These are phyloP conservation scores for Agarophyton chilense DNA, from an alignment of 23 red algal species.

Conservation along the genomic window DNA sequence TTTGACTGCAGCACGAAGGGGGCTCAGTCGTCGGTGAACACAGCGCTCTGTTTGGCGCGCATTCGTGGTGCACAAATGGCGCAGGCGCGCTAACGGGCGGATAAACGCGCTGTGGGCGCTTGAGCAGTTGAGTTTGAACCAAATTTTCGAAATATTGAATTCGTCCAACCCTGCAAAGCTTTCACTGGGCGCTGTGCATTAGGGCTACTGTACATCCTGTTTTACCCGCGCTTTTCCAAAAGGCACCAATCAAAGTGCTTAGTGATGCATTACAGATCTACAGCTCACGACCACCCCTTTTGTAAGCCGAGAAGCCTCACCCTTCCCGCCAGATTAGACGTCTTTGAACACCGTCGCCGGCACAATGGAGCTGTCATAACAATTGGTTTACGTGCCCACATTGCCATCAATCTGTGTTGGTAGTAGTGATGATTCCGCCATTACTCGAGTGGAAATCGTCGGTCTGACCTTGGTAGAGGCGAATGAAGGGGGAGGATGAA, in stretches of 20 bases:
- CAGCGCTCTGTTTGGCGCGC: slow-evolving; percentile 22
- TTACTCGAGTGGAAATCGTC: too few relatives aligned
- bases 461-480: too few relatives aligned
- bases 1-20: neutral
- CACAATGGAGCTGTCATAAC: too few relatives aligned
- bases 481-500: neutral
- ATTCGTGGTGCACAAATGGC: slow-evolving; percentile 5
- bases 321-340: too few relatives aligned
- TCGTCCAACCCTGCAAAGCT: neutral
- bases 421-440: too few relatives aligned
- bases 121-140: slow-evolving; percentile 9
- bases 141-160: slow-evolving; percentile 49
- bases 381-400: too few relatives aligned
- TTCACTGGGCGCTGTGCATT: neutral
- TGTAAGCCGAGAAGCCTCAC: too few relatives aligned
- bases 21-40: neutral
- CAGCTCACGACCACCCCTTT: too few relatives aligned
- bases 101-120: slow-evolving; percentile 3
- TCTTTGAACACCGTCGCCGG: too few relatives aligned
- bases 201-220: neutral
- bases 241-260: neutral
- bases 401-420: too few relatives aligned
- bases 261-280: neutral
- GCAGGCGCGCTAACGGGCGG: neutral
- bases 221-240: slow-evolving; percentile 28